Percentiles rank a stretch among this genome's conserved stretches.
phyloP scores from a whole-genome alignment of 2,329 filamentous ascomycete genomes.

The Penicillium sp. region DNA sequence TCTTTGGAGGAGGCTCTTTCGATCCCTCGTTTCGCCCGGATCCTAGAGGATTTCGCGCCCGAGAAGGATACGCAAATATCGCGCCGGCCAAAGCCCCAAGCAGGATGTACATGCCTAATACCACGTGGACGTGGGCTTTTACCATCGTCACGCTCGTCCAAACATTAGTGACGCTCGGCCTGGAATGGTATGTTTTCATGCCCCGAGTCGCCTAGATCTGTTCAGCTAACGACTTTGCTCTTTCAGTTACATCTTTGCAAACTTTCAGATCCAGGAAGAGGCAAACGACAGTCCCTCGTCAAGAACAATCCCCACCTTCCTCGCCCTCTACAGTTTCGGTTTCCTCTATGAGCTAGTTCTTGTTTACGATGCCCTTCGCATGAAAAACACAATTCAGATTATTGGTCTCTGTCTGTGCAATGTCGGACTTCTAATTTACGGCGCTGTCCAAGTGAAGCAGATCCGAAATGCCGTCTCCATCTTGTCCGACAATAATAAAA shows the following conservation, averaged over 20 bases:
- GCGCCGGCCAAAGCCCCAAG: conserved; percentile 31
- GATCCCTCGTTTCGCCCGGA: conserved; percentile 51
- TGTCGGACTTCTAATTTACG: conserved; percentile 85
- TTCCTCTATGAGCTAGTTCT: conserved; percentile 89
- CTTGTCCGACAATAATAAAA: conserved; percentile 49
- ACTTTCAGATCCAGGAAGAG: conserved; percentile 65
- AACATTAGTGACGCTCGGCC: conserved; percentile 73
- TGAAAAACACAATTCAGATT: conserved; percentile 98
- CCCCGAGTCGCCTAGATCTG: background rate
- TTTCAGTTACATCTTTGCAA: conserved; percentile 79
- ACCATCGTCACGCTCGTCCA: conserved; percentile 71
- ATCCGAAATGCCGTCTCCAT: conserved; percentile 69
- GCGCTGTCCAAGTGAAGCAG: conserved; percentile 88
- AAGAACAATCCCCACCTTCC: conserved; percentile 83
- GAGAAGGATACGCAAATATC: conserved; percentile 49
- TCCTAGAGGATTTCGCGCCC: conserved; percentile 50
- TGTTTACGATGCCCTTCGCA: conserved; percentile 86
- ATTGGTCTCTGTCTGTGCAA: conserved; percentile 95
- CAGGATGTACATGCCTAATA: conserved; percentile 74
- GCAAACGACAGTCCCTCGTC: conserved; percentile 44
- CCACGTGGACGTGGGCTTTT: conserved; percentile 86
- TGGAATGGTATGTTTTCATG: conserved; percentile 72
- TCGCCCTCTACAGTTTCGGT: conserved; percentile 95
- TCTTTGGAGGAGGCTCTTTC: conserved; percentile 58
- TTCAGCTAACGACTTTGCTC: background rate